Evolutionary conservation across 176 grass and related monocot genomes (phyloP), one percentile per base, ranked within the genome.

Genomic region (Lolium rigidum): DNA sequence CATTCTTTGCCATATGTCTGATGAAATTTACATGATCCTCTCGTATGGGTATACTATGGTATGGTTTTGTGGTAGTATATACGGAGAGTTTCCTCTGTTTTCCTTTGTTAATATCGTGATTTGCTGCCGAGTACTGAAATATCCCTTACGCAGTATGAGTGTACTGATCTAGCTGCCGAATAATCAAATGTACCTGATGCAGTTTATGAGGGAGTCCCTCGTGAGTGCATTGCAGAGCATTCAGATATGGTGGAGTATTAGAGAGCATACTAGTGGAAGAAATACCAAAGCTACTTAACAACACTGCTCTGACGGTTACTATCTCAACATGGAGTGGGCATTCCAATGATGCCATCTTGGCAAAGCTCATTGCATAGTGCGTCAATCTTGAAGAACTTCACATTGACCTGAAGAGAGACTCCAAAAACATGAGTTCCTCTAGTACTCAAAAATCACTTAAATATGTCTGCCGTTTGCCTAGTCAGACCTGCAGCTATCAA

Each of bases 331-430:
- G 67, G 67, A 70, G 17, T 9, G 67, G 67, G 10, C 67, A 70
- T 44, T 70, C 67, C 17, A 43, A 70, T 70, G 67, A 37, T 70
- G 18, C 67, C 38, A 70, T 37, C 43, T 70, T 70, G 38, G 67
- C 67, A n/a, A 44, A 18, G 67, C 67, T 70, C 67, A 43, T 70
- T 43, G 37, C 67, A 70, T 18, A 44, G 18, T 70, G 67, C 67
- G 39, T 39, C 38, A 70, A 70, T 70, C 67, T 70, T n/a, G 67
- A 44, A 43, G 38, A 70, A 20, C 67, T 70, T 4, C 38, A 20
- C 38, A 70, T 70, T 10, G 67, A 70, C 4, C 38, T 70, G 38
- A 70, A 4, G 17, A 70, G 67, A 70, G 38, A 41, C 9, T 9
- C 67, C 18, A 3, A 9, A 1, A 70, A 70, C 38, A 38, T 70